Evolutionary conservation across 345 rosid species (phyloP), one percentile per base, ranked within the genome.

Genomic region (Linum lewisii): DNA sequence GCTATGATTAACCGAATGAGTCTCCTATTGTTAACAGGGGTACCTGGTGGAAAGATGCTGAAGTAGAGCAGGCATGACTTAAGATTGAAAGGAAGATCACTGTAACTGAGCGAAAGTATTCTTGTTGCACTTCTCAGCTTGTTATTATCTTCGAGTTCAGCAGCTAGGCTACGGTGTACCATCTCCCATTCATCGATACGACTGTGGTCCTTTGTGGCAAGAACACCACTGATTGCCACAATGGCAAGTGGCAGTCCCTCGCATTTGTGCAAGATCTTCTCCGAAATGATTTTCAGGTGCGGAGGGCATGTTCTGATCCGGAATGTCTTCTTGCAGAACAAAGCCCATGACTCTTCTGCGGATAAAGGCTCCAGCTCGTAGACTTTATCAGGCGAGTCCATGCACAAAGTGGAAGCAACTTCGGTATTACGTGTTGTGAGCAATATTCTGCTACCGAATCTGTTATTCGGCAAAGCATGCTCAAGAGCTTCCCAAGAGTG

Each of bases 401-500:
- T 21, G 45, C 61, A 64, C 26, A 29, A 24, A 14, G 60, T 44
- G 16, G 54, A 24, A 15, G 67, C 67, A 42, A 64, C 55, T 20
- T 45, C 67, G 1, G 6, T 25, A 25, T 64, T 45, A 1, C 67
- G 54, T 13, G 67, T 64, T 19, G 61, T 64, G 25, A 64, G 47
- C 25, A 64, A 21, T 3, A 64, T 21, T 14, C 67, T 60, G 45
- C 67, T 57, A 24, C 61, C 56, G 45, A 5, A 29, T 7, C 19
- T 56, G 54, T 64, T 44, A 38, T 21, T 55, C 18, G 67, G 67
- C 19, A 64, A 29, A 11, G 60, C 61, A 20, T 24, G 67, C 15
- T 56, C 29, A 24, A 64, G 24, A 25, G 55, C 58, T 50, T 51
- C 59, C 63, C 69, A 66, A 23, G 51, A 34, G 24, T 59, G 51